Conservation (phyloP, 805 yeast species). For the Lipomyces mesembrius region DNA sequence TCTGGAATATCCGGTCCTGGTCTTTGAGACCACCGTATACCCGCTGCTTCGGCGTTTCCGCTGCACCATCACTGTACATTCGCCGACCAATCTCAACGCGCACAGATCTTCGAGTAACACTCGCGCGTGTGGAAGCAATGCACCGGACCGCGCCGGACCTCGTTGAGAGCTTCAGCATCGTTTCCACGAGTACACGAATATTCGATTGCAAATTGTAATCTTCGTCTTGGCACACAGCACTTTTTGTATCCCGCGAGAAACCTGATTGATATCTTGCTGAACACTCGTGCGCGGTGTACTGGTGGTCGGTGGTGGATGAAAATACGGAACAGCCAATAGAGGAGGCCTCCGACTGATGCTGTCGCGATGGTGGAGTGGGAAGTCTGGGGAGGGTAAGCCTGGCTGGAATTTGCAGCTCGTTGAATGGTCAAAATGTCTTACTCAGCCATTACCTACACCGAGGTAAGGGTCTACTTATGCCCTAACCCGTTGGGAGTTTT, state of each 20-base stretch:
- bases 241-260: not conserved
- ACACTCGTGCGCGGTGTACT: too few relatives aligned
- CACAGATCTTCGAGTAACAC: slow-evolving; percentile 2
- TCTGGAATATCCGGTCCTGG: slow-evolving; percentile 85
- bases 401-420: slow-evolving; percentile 11
- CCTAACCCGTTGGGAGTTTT: not conserved
- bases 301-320: too few relatives aligned
- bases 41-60: slow-evolving; percentile 54
- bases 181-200: not conserved
- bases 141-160: slow-evolving; percentile 3
- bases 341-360: too few relatives aligned
- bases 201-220: not conserved
- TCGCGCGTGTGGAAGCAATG: not conserved
- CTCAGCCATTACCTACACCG: not conserved
- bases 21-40: slow-evolving; percentile 77
- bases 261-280: not conserved
- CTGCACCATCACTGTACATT: slow-evolving; percentile 24
- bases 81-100: not conserved
- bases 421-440: slow-evolving; percentile 15
- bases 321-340: too few relatives aligned
- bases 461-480: not conserved
- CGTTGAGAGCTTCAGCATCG: slow-evolving; percentile 14
- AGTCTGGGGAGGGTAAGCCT: slow-evolving; percentile 1
- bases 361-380: not conserved
- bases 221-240: not conserved